Conservation (phyloP, 2,329 filamentous ascomycete genomes). For the Fusarium pseudonygamai region DNA sequence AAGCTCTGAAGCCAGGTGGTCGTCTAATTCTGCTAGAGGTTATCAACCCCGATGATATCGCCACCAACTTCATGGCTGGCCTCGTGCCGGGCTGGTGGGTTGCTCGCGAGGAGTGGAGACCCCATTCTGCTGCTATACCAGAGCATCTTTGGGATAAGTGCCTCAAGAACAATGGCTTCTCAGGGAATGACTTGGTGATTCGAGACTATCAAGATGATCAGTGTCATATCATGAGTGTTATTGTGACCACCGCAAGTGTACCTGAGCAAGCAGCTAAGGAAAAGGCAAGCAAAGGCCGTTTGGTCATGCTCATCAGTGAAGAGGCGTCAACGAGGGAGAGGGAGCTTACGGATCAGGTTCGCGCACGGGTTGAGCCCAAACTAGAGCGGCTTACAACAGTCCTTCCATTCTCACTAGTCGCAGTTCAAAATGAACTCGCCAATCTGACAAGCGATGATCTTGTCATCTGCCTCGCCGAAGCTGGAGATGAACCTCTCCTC, state of each 20-base stretch:
- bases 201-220: background rate
- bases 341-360: background rate
- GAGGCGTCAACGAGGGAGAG: background rate
- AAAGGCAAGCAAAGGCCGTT: rapidly evolving
- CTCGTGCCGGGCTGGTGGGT: conserved; percentile 49
- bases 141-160: background rate
- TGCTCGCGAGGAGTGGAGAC: background rate
- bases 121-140: background rate
- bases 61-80: conserved; percentile 39
- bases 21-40: conserved; percentile 42
- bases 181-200: background rate
- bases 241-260: background rate
- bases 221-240: background rate
- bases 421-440: rapidly evolving
- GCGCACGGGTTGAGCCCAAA: rapidly evolving
- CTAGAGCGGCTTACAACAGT: rapidly evolving
- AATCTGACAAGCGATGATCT: background rate
- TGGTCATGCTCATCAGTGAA: background rate
- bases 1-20: conserved; percentile 43
- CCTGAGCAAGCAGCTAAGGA: rapidly evolving
- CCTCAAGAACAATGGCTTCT: background rate
- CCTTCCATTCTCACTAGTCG: rapidly evolving
- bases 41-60: conserved; percentile 12
- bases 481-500: background rate
- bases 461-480: background rate